These are phyloP conservation scores for Jamesozyma lodderae DNA, from an alignment of 805 yeast genomes.

Conservation along the genomic window DNA sequence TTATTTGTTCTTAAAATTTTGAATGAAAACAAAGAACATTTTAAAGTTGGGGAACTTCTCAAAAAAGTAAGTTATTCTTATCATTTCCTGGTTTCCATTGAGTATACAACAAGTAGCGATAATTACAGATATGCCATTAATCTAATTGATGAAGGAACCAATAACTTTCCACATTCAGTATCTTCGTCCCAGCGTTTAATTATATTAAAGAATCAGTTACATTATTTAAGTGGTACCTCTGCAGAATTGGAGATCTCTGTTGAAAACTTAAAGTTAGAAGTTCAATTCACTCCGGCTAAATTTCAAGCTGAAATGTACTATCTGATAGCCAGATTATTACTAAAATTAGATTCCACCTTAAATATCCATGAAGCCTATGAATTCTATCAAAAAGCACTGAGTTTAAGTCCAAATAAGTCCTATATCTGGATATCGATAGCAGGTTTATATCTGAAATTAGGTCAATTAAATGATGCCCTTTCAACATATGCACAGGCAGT, in stretches of 20 bases:
- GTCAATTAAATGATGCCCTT: constrained; percentile 55
- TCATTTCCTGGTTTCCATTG: constrained; percentile 10
- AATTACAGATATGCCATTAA: constrained; percentile 3
- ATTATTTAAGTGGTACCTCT: constrained; percentile 4
- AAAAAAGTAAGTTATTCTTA: constrained; percentile 12
- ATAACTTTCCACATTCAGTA: constrained; percentile 9
- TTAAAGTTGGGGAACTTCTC: constrained; percentile 9
- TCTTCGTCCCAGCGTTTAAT: constrained; percentile 9
- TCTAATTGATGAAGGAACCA: constrained; percentile 7
- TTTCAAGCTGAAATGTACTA: constrained; percentile 10
- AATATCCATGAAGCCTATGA: constrained; percentile 15
- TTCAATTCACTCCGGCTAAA: constrained; percentile 3
- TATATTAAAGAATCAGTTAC: constrained; percentile 9
- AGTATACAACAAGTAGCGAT: constrained; percentile 4
- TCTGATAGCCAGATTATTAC: constrained; percentile 11
- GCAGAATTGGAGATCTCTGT: constrained; percentile 1
- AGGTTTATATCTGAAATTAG: constrained; percentile 45
- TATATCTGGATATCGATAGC: constrained; percentile 63
- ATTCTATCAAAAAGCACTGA: constrained; percentile 15
- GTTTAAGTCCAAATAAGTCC: constrained; percentile 27
- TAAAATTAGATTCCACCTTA: constrained; percentile 8
- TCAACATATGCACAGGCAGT: constrained; percentile 63
- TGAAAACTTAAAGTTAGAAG: constrained; percentile 7
- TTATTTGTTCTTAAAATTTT: constrained; percentile 9
- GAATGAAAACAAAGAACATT: constrained; percentile 5